A percentile compares a stretch with the other conserved stretches of the same genome.
phyloP scores from a whole-genome alignment of 1,284 basidiomycete genomes.

The Moesziomyces sp. region DNA sequence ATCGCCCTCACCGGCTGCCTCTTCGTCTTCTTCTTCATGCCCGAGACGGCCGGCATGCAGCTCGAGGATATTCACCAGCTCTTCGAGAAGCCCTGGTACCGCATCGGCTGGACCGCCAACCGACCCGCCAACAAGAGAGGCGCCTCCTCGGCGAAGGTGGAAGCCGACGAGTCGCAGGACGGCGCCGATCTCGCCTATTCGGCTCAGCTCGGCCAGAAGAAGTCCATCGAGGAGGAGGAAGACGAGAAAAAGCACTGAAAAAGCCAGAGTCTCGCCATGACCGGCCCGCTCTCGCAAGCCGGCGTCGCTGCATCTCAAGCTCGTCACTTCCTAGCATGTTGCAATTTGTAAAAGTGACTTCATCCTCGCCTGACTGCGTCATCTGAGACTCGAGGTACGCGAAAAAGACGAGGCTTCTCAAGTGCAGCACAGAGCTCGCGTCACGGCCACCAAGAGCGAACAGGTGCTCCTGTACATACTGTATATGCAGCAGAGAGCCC shows the following conservation, averaged over 20 bases:
- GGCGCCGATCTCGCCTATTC: conserved; percentile 19
- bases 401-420: too few relatives aligned
- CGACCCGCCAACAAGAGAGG: conserved; percentile 27
- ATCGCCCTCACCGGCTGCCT: conserved; percentile 30
- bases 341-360: too few relatives aligned
- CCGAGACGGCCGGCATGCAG: conserved; percentile 45
- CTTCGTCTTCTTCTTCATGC: conserved; percentile 55
- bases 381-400: too few relatives aligned
- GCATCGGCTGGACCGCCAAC: conserved; percentile 42
- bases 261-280: not conserved
- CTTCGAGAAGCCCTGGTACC: conserved; percentile 52
- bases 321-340: too few relatives aligned
- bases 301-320: too few relatives aligned
- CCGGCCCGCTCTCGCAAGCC: too few relatives aligned
- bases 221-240: conserved; percentile 22
- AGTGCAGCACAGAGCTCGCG: too few relatives aligned
- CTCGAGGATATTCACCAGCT: conserved; percentile 52
- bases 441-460: too few relatives aligned
- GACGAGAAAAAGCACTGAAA: conserved; percentile 32
- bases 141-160: conserved; percentile 1
- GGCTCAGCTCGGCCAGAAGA: conserved; percentile 16
- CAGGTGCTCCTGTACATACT: too few relatives aligned
- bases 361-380: too few relatives aligned
- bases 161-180: conserved; percentile 21
- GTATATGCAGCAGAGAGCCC: too few relatives aligned